Conservation (phyloP, 768 basidiomycete genomes). For the Kwoniella shandongensis region DNA sequence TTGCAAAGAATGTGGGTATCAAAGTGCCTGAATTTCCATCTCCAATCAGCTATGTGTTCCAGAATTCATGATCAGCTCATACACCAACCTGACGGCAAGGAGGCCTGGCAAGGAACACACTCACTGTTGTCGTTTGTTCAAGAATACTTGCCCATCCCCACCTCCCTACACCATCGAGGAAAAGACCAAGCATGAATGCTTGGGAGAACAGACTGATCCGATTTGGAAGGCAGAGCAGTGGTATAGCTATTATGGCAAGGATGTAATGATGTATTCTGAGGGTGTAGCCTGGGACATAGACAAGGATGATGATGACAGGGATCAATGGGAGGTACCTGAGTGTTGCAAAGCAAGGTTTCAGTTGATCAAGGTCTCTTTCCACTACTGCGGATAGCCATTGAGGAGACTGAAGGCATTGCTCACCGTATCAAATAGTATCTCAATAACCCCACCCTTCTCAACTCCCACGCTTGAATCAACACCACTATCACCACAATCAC, state of each 20-base stretch:
- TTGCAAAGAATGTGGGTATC: constrained; percentile 23
- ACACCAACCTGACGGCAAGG: not conserved
- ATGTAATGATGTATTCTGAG: constrained; percentile 44
- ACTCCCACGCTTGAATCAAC: constrained; percentile 32
- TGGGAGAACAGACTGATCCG: constrained; percentile 35
- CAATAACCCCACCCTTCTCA: constrained; percentile 34
- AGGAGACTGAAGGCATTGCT: no score
- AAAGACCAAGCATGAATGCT: constrained; percentile 40
- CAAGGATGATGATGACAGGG: constrained; percentile 35
- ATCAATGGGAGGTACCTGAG: constrained; percentile 36
- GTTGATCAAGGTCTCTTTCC: not conserved
- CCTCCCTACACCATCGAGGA: constrained; percentile 44
- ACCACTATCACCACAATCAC: constrained; percentile 28
- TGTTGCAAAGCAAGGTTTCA: not conserved
- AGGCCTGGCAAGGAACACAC: not conserved
- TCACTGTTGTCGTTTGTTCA: constrained; percentile 31
- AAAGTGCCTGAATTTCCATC: constrained; percentile 16
- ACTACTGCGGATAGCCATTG: not conserved
- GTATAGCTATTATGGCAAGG: constrained; percentile 33
- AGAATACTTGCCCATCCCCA: constrained; percentile 47
- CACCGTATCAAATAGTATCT: constrained; percentile 39
- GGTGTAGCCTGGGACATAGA: constrained; percentile 33
- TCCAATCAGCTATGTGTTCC: constrained; percentile 12
- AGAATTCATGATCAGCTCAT: not conserved
- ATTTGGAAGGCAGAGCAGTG: constrained; percentile 38